phyloP scores from a whole-genome alignment of 257 asterid genomes.

The Nicotiana attenuata region DNA sequence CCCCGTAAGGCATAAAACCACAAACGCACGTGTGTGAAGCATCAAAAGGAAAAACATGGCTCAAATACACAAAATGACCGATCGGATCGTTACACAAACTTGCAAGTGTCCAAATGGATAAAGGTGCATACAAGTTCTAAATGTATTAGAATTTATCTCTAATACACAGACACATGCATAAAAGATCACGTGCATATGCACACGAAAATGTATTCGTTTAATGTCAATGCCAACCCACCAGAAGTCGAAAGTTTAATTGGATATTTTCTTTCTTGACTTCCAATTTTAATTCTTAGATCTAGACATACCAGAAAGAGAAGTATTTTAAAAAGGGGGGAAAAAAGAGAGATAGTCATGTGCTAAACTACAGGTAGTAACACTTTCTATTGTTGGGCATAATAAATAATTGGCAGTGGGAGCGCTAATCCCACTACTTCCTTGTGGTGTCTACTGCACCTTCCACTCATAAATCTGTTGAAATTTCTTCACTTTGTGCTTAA shows the following conservation, averaged over 20 bases:
- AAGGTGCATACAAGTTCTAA: neutral
- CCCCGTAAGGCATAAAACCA: too few species aligned
- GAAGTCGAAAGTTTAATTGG: too few species aligned
- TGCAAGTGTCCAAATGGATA: neutral
- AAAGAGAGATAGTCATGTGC: neutral
- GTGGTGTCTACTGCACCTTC: neutral
- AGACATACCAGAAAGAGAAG: neutral
- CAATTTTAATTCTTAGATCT: too few species aligned
- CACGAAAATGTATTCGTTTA: neutral
- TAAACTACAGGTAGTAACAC: neutral
- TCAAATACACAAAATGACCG: too few species aligned
- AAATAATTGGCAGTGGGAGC: neutral
- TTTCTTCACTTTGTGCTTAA: neutral
- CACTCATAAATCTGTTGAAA: neutral
- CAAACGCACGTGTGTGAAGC: too few species aligned
- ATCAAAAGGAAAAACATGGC: too few species aligned
- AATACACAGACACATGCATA: neutral
- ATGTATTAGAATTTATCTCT: neutral
- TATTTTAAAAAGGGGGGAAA: too few species aligned
- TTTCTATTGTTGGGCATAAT: neutral
- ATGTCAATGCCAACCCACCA: neutral
- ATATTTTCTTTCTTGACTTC: neutral
- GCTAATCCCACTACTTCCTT: neutral
- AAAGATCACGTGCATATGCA: neutral
- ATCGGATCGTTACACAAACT: too few species aligned